phyloP scores from a whole-genome alignment of 345 rosid genomes.

The Erysimum cheiranthoides region DNA sequence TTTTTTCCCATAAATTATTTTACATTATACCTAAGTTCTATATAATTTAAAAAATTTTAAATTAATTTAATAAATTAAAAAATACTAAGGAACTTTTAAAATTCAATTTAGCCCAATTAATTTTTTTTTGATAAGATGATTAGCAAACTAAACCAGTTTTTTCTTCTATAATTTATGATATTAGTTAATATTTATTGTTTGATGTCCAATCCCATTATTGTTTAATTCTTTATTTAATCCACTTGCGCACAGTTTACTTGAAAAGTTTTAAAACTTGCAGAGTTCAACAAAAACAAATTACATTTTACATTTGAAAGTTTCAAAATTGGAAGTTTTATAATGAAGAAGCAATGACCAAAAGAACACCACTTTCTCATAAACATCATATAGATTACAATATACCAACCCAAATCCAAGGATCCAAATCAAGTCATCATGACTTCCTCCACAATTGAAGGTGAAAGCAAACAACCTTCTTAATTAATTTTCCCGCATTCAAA shows the following conservation, averaged over 20 bases:
- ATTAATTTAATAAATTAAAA: too few relatives aligned
- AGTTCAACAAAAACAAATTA: not conserved
- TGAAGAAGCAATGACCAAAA: not conserved
- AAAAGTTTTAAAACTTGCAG: not conserved
- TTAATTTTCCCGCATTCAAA: not conserved
- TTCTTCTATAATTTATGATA: not conserved
- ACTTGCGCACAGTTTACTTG: not conserved
- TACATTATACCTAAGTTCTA: too few relatives aligned
- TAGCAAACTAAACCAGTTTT: not conserved
- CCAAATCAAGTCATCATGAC: constrained; percentile 23
- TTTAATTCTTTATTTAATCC: too few relatives aligned
- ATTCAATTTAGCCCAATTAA: too few relatives aligned
- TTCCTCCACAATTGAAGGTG: constrained; percentile 11
- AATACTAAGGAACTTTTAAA: too few relatives aligned
- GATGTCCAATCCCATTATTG: not conserved
- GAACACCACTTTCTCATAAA: not conserved
- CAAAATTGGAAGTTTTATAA: not conserved
- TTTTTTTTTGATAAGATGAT: too few relatives aligned
- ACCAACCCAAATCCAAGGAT: not conserved
- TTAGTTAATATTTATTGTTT: too few relatives aligned
- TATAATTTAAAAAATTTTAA: too few relatives aligned
- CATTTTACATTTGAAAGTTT: not conserved
- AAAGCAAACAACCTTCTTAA: not conserved
- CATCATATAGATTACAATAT: not conserved
- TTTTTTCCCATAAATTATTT: too few relatives aligned